Base-by-base conservation (phyloP, 148 eudicot genomes). In the Silene latifolia region DNA sequence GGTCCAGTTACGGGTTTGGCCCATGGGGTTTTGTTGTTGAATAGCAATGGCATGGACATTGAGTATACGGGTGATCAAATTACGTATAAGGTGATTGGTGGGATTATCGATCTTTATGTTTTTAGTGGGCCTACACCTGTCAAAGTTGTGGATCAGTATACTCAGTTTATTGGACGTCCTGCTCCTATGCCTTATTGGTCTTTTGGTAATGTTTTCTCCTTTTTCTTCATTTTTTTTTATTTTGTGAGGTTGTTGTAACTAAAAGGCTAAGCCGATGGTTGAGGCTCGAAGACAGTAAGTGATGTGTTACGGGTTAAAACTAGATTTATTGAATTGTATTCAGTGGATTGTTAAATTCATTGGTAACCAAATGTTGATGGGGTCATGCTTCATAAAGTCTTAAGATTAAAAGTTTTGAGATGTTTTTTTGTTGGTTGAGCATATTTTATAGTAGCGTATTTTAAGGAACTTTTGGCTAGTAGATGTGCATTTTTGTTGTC, bases 171-270 rank as follows among this genome's bases (percentile, higher is more conserved):
- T 39, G 94, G 98, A 0, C 89, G 89, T 32, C 98, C 97, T 2
- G 89, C 97, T 0, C 89, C 94, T 14, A 89, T 93, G 98, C 98
- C 98, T 32, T 93, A 93, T 76, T 91, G 95, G 97, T 79, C 98
- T n/a, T 91, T 93, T 71, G 98, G 98, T 91, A 74, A 72, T 87
- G 72, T 10, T 20, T n/a, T 48, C 25, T 17, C 23, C 27, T 23
- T 51, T 4, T 11, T 53, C 48, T n/a, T 20, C 15, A 17, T 20
- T 27, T n/a, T 27, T n/a, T 54, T 18, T 39, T 5, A 39, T 39
- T 35, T 5, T 35, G 42, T 35, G 1, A 2, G 5, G 42, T 35
- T 35, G 42, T 35, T 0, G 42, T 35, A 35, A 35, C 42, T 35
- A 35, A 35, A 35, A 35, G 7, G 5, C 7, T 35, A 35, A 35